A percentile compares a stretch with the other conserved stretches of the same genome.
Conservation (phyloP, 441 rosid species). For the Eruca vesicaria region DNA sequence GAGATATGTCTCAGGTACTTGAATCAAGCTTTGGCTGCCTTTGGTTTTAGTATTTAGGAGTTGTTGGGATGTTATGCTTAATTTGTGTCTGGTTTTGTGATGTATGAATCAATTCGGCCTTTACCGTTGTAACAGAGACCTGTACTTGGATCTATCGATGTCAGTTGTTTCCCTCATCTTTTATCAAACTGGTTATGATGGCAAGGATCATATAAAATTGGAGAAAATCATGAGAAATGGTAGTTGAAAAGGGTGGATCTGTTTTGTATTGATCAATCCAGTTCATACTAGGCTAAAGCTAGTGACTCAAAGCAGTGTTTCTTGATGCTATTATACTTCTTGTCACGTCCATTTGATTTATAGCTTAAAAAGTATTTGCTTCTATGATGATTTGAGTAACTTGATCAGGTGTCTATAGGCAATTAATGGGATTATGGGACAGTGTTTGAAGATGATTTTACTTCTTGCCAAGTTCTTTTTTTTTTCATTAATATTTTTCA, state of each 20-base stretch:
- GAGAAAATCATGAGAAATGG: background rate
- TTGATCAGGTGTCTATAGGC: background rate
- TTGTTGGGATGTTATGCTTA: background rate
- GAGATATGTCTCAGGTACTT: conserved; percentile 29
- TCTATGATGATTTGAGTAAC: background rate
- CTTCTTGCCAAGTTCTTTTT: background rate
- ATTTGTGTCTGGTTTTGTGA: background rate
- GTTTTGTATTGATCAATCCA: background rate
- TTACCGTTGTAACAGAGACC: background rate
- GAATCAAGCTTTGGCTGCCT: background rate
- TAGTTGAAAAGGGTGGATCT: conserved; percentile 8
- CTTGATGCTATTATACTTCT: no score
- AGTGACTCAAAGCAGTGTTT: background rate
- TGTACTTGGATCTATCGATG: background rate
- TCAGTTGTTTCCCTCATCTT: background rate
- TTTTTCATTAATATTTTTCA: background rate
- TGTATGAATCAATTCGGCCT: background rate
- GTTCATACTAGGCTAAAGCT: background rate
- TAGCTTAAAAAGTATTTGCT: background rate
- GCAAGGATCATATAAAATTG: conserved; percentile 1
- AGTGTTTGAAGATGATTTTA: background rate
- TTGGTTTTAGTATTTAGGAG: background rate
- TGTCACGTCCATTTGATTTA: no score
- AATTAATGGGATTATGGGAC: background rate
- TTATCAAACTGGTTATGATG: background rate